phyloP scores from a whole-genome alignment of 129 eudicot species.

The Mikania micrantha region DNA sequence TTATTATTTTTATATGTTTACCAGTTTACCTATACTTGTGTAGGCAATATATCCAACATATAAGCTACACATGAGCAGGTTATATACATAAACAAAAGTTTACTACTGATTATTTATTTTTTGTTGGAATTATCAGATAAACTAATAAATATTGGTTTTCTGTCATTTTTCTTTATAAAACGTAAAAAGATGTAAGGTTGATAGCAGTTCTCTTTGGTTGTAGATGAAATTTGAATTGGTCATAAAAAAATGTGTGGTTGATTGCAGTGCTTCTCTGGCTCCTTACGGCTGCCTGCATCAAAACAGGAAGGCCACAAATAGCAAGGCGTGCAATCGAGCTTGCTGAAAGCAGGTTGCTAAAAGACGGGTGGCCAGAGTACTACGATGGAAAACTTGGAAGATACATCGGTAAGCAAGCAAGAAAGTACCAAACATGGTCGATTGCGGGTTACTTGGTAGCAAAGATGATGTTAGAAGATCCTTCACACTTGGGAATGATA shows the following conservation, averaged over 20 bases:
- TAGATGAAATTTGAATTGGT: too few species aligned
- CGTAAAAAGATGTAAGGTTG: too few species aligned
- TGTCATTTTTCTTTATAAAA: too few species aligned
- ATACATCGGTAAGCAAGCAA: slow-evolving; percentile 30
- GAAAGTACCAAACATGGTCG: slow-evolving; percentile 72
- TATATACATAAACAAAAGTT: too few species aligned
- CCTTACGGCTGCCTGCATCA: slow-evolving; percentile 79
- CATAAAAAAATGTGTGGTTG: background rate
- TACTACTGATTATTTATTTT: too few species aligned
- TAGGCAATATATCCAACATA: too few species aligned
- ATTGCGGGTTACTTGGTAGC: slow-evolving; percentile 76
- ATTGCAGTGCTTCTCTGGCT: slow-evolving; percentile 67
- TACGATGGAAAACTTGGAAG: slow-evolving; percentile 9
- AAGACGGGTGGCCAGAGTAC: slow-evolving; percentile 28
- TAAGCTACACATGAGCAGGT: too few species aligned
- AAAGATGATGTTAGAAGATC: slow-evolving; percentile 66
- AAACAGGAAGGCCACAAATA: slow-evolving; percentile 68
- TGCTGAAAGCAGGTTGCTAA: slow-evolving; percentile 61
- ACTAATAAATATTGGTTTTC: too few species aligned
- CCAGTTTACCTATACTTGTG: too few species aligned
- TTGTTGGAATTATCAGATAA: too few species aligned
- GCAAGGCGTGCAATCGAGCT: slow-evolving; percentile 70
- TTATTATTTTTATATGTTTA: too few species aligned
- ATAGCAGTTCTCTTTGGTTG: too few species aligned
- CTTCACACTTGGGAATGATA: slow-evolving; percentile 36